Evolutionary conservation across 2,329 filamentous ascomycete genomes (phyloP).

Genomic region (Lachnellula cervina): DNA sequence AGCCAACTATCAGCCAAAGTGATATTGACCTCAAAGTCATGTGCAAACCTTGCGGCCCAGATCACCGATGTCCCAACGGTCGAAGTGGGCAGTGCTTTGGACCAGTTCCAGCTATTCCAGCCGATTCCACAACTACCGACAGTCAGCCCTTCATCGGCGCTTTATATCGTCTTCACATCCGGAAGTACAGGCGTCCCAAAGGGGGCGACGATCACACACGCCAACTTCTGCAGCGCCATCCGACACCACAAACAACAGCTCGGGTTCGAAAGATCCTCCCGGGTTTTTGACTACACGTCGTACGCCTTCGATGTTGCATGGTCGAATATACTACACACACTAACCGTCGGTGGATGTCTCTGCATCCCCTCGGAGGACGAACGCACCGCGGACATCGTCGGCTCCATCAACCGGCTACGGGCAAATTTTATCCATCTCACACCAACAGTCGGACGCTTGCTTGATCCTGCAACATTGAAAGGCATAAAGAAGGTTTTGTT

Average conservation of each 20-base stretch:
- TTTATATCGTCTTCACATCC: constrained; percentile 17
- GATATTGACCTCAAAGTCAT: not conserved
- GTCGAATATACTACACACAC: constrained; percentile 9
- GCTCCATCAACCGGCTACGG: not conserved
- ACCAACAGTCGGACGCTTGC: constrained; percentile 3
- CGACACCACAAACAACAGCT: not conserved
- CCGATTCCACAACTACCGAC: not conserved
- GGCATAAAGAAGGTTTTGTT: not conserved
- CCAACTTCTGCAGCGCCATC: constrained; percentile 1
- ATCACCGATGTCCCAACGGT: not conserved
- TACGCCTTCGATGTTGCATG: constrained; percentile 9
- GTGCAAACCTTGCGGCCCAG: not conserved
- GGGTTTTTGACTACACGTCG: constrained; percentile 9
- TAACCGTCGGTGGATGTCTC: constrained; percentile 9
- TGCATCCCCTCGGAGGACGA: constrained; percentile 14
- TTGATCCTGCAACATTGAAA: constrained; percentile 8
- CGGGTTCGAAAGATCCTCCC: not conserved
- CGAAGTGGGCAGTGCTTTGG: not conserved
- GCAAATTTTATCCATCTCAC: constrained; percentile 7
- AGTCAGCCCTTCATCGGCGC: not conserved
- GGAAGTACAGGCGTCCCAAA: constrained; percentile 26
- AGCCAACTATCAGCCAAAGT: not conserved
- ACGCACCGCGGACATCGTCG: constrained; percentile 1
- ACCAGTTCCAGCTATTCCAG: not conserved
- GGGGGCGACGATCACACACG: constrained; percentile 21